Conservation (phyloP, 305 asterid genomes). For the Fraxinus velutina region DNA sequence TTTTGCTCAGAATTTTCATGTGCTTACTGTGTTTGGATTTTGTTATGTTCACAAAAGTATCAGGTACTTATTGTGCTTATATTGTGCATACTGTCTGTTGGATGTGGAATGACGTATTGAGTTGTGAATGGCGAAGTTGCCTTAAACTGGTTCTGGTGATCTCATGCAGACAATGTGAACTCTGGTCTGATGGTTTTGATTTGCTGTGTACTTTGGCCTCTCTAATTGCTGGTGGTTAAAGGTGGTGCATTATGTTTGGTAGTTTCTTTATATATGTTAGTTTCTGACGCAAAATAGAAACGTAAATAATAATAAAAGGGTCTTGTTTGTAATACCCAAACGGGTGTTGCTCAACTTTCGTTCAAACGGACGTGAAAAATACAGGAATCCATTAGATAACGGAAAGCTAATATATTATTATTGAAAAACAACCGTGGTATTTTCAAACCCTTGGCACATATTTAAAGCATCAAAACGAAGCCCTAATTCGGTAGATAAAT, state of each 20-base stretch:
- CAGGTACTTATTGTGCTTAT: neutral
- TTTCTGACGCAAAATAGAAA: neutral
- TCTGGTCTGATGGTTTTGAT: conserved; percentile 70
- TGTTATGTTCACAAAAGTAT: neutral
- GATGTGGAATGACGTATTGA: conserved; percentile 34
- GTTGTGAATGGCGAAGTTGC: conserved; percentile 54
- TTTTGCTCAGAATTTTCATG: neutral
- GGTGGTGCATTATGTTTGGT: neutral
- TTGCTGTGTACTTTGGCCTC: conserved; percentile 64
- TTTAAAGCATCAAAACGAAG: neutral
- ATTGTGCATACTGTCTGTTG: conserved; percentile 14
- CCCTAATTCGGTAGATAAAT: neutral
- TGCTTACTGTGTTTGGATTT: neutral
- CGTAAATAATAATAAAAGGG: neutral
- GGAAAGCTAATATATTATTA: neutral
- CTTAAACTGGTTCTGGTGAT: conserved; percentile 59
- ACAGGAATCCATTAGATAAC: neutral
- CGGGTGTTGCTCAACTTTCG: neutral
- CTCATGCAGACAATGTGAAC: conserved; percentile 55
- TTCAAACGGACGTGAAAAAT: neutral
- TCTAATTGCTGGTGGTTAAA: neutral
- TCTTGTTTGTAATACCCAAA: neutral
- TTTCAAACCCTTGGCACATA: neutral
- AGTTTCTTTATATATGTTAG: neutral
- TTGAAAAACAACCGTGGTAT: neutral